Evolutionary conservation across 1,139 yeast species (phyloP).

Genomic region (Magnusiomyces suaveolens): DNA sequence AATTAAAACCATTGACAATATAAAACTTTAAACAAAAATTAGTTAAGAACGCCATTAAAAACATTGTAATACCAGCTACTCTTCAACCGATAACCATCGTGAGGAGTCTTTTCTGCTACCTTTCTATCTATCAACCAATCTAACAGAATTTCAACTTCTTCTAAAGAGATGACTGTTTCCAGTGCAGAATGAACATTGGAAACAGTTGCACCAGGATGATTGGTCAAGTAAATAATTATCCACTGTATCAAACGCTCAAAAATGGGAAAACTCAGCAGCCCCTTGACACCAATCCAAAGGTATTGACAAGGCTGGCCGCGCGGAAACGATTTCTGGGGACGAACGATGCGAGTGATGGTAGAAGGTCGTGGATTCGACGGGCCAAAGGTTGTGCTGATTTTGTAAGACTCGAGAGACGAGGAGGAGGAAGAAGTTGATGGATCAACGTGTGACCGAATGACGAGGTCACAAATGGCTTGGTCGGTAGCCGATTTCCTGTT

Average conservation of each 20-base stretch:
- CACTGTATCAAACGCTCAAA: constrained; percentile 51
- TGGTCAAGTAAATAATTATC: constrained; percentile 42
- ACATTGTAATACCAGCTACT: constrained; percentile 42
- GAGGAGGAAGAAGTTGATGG: constrained; percentile 8
- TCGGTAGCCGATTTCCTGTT: constrained; percentile 55
- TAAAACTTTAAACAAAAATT: neutral
- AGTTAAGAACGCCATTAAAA: neutral
- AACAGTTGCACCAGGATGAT: constrained; percentile 50
- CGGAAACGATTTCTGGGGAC: constrained; percentile 28
- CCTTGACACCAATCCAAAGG: constrained; percentile 63
- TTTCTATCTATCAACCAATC: constrained; percentile 47
- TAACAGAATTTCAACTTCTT: constrained; percentile 45
- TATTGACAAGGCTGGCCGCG: constrained; percentile 60
- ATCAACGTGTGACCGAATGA: constrained; percentile 19
- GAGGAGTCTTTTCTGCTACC: constrained; percentile 34
- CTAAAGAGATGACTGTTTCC: constrained; percentile 37
- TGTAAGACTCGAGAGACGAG: neutral
- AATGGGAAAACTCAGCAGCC: constrained; percentile 46
- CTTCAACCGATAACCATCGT: constrained; percentile 43
- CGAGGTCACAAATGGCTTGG: constrained; percentile 53
- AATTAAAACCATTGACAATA: no score
- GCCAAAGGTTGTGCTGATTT: neutral
- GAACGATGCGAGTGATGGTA: constrained; percentile 4
- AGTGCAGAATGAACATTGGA: constrained; percentile 33
- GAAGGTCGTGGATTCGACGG: constrained; percentile 9